These are phyloP conservation scores for Rhizophagus prolifer DNA, from an alignment of 192 early-diverging fungal genomes.

Conservation along the genomic window DNA sequence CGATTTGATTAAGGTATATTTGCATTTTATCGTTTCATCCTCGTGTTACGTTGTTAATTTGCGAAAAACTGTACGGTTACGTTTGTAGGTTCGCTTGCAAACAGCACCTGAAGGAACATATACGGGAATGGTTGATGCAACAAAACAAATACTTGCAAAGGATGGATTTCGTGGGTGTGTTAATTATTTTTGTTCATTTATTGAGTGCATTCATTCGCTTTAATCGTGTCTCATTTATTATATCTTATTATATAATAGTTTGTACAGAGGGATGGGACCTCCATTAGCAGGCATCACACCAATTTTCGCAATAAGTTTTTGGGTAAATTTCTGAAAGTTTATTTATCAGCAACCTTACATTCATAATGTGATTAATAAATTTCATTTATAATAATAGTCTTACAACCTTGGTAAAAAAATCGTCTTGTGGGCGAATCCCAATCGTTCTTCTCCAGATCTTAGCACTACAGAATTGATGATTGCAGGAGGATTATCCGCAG, in stretches of 20 bases:
- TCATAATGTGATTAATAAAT: background rate
- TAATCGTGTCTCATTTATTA: background rate
- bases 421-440: constrained; percentile 56
- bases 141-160: constrained; percentile 85
- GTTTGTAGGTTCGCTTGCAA: constrained; percentile 79
- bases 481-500: constrained; percentile 94
- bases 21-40: background rate
- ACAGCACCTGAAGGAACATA: constrained; percentile 77
- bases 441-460: constrained; percentile 55
- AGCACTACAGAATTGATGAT: constrained; percentile 76
- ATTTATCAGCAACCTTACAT: background rate
- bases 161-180: constrained; percentile 77
- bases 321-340: constrained; percentile 50
- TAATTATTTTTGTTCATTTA: background rate
- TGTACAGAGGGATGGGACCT: constrained; percentile 95
- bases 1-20: constrained; percentile 77
- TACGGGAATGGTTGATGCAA: constrained; percentile 87
- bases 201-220: background rate
- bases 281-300: constrained; percentile 94
- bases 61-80: background rate
- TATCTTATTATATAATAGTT: constrained; percentile 17
- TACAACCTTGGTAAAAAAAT: constrained; percentile 81
- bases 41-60: background rate
- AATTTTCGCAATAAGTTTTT: constrained; percentile 94
- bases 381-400: constrained; percentile 31